phyloP scores from a whole-genome alignment of 257 asterid genomes.

The Salvia miltiorrhiza region DNA sequence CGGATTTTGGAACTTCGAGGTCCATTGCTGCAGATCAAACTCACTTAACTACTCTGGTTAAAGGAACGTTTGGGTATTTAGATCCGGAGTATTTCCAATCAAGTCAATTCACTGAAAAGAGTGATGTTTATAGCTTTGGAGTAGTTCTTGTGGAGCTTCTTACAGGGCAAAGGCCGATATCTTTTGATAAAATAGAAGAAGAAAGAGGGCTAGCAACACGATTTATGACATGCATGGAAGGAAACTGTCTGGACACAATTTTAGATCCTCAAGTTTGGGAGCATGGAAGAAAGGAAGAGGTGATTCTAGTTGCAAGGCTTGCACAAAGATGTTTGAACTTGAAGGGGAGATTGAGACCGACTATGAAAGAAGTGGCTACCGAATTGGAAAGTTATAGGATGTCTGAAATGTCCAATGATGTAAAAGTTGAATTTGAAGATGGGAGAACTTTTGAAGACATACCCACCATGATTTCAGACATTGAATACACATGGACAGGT shows the following conservation, averaged over 20 bases:
- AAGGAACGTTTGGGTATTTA: constrained; percentile 28
- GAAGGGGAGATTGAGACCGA: constrained; percentile 27
- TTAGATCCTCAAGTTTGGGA: constrained; percentile 4
- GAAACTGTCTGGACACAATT: not conserved
- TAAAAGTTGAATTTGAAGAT: too few relatives aligned
- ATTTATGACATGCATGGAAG: not conserved
- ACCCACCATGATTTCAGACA: not conserved
- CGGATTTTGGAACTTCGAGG: constrained; percentile 18
- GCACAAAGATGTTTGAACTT: constrained; percentile 22
- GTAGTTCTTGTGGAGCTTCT: constrained; percentile 23
- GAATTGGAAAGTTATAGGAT: constrained; percentile 16
- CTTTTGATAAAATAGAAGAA: too few relatives aligned
- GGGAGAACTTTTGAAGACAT: not conserved
- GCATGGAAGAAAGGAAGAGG: not conserved
- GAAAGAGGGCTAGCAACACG: not conserved
- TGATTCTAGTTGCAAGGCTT: not conserved
- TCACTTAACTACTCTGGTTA: constrained; percentile 20
- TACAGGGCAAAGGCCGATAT: constrained; percentile 15
- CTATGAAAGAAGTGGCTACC: constrained; percentile 19
- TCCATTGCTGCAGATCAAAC: constrained; percentile 19
- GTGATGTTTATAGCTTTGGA: too few relatives aligned
- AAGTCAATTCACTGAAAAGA: not conserved
- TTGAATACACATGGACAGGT: not conserved
- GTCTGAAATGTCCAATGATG: not conserved
- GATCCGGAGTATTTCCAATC: constrained; percentile 14